These are phyloP conservation scores for Beauveria medogensis DNA, from an alignment of 2,329 filamentous ascomycete genomes.

Conservation along the genomic window DNA sequence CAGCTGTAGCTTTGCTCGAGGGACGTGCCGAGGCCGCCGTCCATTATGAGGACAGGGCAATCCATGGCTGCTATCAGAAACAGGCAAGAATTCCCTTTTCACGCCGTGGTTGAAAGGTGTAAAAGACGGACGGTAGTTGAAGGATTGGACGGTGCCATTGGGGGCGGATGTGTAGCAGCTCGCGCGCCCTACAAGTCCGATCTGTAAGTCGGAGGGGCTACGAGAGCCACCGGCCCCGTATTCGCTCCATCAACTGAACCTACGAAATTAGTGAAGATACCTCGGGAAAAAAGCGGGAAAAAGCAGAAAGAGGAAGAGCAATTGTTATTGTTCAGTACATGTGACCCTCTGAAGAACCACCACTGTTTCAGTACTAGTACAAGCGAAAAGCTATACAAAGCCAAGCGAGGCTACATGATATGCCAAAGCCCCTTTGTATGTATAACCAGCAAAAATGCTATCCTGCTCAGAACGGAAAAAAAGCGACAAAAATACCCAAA, in stretches of 20 bases:
- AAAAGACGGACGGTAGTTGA: not conserved
- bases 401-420: not conserved
- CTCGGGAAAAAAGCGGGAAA: too few species aligned
- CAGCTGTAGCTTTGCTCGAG: slow-evolving; percentile 50
- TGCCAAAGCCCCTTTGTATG: not conserved
- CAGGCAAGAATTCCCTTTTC: not conserved
- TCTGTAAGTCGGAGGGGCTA: not conserved
- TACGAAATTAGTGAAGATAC: too few species aligned
- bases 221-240: not conserved
- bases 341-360: too few species aligned
- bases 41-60: slow-evolving; percentile 42
- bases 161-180: too few species aligned
- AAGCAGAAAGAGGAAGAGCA: too few species aligned
- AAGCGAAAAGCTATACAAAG: not conserved
- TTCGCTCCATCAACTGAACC: not conserved
- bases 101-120: not conserved
- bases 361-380: not conserved
- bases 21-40: slow-evolving; percentile 60
- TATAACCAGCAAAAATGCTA: not conserved
- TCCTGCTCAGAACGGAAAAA: not conserved
- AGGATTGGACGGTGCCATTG: not conserved
- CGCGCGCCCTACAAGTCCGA: not conserved
- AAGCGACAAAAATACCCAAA: not conserved
- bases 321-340: too few species aligned
- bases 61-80: not conserved